Percentiles rank a stretch among this genome's conserved stretches.
phyloP scores from a whole-genome alignment of 2,329 filamentous ascomycete genomes.

The Pseudogymnoascus sp. region DNA sequence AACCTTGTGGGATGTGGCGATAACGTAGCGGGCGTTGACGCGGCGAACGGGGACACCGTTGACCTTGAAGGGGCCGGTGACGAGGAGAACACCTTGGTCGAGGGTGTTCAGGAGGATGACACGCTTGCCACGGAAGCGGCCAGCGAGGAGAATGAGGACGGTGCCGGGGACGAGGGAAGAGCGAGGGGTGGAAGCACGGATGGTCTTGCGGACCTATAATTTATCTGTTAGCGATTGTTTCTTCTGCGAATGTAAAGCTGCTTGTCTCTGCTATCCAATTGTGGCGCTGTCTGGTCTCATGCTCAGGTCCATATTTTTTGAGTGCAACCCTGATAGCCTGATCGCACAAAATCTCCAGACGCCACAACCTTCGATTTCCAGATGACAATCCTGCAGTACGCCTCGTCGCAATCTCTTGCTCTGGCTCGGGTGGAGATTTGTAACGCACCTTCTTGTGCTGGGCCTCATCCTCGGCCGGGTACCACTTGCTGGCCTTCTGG shows the following conservation, averaged over 20 bases:
- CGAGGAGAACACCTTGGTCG: conserved; percentile 93
- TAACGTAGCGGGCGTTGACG: conserved; percentile 89
- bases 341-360: conserved; percentile 8
- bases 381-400: neutral
- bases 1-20: conserved; percentile 79
- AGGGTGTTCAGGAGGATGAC: conserved; percentile 98
- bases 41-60: conserved; percentile 97
- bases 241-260: neutral
- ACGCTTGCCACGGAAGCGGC: conserved; percentile 99
- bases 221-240: conserved; percentile 20
- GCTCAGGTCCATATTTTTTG: neutral
- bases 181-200: conserved; percentile 81
- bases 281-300: conserved; percentile 1
- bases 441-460: conserved; percentile 84
- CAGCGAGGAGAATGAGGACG: conserved; percentile 97
- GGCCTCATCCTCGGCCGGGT: conserved; percentile 86
- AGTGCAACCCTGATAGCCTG: conserved; percentile 4
- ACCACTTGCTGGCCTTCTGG: conserved; percentile 98
- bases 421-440: neutral
- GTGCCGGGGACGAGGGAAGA: conserved; percentile 86
- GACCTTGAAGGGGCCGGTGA: conserved; percentile 99
- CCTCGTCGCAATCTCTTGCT: conserved; percentile 8
- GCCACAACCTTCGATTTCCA: conserved; percentile 9
- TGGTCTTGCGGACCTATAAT: conserved; percentile 81
- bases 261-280: conserved; percentile 2